phyloP scores from a whole-genome alignment of 768 basidiomycete species.

The Plicaturopsis crispa region DNA sequence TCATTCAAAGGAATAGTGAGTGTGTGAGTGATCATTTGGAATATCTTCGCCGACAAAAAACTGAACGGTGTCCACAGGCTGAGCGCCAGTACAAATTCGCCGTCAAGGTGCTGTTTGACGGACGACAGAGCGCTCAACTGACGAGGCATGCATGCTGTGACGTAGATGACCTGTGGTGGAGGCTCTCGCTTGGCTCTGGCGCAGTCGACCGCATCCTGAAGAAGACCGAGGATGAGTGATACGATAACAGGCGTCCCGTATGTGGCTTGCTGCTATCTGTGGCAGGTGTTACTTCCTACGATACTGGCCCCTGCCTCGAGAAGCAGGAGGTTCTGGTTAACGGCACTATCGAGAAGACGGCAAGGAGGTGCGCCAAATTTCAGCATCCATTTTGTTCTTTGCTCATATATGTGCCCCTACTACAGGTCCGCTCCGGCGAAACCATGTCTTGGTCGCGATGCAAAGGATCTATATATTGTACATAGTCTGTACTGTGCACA shows the following conservation, averaged over 20 bases:
- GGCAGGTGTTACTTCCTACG: conserved; percentile 54
- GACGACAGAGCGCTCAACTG: too few relatives aligned
- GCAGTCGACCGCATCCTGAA: conserved; percentile 70
- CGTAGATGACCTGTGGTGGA: conserved; percentile 87
- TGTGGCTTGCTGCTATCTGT: too few relatives aligned
- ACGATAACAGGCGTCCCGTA: background rate
- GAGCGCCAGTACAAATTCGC: conserved; percentile 68
- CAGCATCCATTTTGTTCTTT: background rate
- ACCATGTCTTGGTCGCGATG: conserved; percentile 17
- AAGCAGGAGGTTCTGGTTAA: conserved; percentile 69
- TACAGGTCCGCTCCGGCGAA: conserved; percentile 41
- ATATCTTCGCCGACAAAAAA: too few relatives aligned
- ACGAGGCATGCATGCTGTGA: too few relatives aligned
- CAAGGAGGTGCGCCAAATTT: conserved; percentile 54
- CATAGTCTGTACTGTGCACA: conserved; percentile 4
- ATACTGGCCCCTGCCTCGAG: conserved; percentile 57
- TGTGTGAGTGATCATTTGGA: too few relatives aligned
- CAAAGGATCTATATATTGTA: background rate
- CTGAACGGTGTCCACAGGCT: too few relatives aligned
- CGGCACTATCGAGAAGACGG: conserved; percentile 74
- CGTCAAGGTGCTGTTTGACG: conserved; percentile 69
- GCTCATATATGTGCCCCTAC: too few relatives aligned
- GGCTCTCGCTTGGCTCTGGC: too few relatives aligned
- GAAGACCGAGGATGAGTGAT: conserved; percentile 48
- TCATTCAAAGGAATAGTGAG: too few relatives aligned